These are phyloP conservation scores for Sporisorium graminicola DNA, from an alignment of 1,284 basidiomycete genomes.

Conservation along the genomic window DNA sequence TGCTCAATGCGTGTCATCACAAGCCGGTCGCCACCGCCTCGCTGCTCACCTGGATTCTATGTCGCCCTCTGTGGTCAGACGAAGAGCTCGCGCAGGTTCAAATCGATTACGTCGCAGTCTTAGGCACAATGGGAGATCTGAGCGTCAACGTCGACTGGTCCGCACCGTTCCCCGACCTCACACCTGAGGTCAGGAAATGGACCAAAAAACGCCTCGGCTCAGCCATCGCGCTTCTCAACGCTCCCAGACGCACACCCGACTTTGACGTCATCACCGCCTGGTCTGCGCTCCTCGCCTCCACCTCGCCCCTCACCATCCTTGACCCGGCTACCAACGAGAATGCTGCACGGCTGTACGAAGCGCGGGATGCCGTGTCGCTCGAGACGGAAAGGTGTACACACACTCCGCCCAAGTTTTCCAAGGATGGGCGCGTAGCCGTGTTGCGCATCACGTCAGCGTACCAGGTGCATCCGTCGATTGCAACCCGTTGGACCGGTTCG, in stretches of 20 bases:
- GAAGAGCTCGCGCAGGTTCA: conserved; percentile 19
- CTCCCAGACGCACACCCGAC: conserved; percentile 47
- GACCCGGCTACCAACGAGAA: conserved; percentile 37
- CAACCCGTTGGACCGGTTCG: conserved; percentile 57
- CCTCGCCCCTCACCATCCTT: conserved; percentile 38
- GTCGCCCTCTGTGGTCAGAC: conserved; percentile 42
- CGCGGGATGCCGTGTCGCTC: conserved; percentile 36
- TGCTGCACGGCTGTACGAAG: conserved; percentile 41
- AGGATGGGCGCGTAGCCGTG: conserved; percentile 55
- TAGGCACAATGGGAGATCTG: conserved; percentile 59
- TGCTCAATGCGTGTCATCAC: conserved; percentile 56
- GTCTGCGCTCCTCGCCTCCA: conserved; percentile 38
- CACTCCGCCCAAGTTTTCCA: conserved; percentile 57
- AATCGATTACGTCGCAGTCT: conserved; percentile 55
- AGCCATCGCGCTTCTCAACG: conserved; percentile 55
- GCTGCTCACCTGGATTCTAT: conserved; percentile 54
- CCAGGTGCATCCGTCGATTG: conserved; percentile 60
- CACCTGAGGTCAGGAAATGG: conserved; percentile 51
- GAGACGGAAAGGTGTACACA: conserved; percentile 59
- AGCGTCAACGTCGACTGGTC: conserved; percentile 53
- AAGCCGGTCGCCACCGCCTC: conserved; percentile 50
- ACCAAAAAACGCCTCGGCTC: conserved; percentile 52
- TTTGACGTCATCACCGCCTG: conserved; percentile 52
- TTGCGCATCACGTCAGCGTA: conserved; percentile 50
- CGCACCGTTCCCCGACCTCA: conserved; percentile 56